Base-by-base conservation (phyloP, 495 filamentous ascomycete genomes). In the Clohesyomyces aquaticus region DNA sequence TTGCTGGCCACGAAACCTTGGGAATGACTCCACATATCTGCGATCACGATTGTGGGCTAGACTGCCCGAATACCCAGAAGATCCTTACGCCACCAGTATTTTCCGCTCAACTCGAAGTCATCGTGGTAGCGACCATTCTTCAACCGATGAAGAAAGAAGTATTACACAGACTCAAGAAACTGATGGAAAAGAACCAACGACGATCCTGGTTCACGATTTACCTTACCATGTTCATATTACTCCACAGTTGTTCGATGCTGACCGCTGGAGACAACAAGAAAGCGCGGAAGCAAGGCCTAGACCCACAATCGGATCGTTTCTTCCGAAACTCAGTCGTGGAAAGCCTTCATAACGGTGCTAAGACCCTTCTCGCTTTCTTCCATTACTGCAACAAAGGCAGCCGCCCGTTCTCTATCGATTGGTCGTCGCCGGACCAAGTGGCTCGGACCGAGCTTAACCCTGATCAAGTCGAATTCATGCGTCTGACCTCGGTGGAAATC, bases 381-480 rank as follows among this genome's bases (percentile, higher is more conserved):
- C 55, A 59, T 29, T 59, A 52, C 43, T 59, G 35, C 55, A 59
- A 26, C 19, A 50, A 38, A 23, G 43, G 55, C 4, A 59, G 16
- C 41, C 21, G 46, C 23, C 55, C 55, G 9, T 50, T 59, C 8
- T 12, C 16, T 3, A 28, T 49, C 46, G 55, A 59, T 26, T 59
- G 38, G 55, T 51, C 22, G 3, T 48, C 38, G 14, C 22, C 41
- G 4, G 41, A 59, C 27, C 55, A 50, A 51, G 21, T 43, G 9
- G 23, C 21, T 14, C 12, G n/a, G 6, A 23, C 42, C 11, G 43
- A n/a, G 3, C 42, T 59, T 14, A 27, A 59, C 41, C 4, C 55
- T 14, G 55, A 59, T 12, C 41, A 59, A 59, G 43, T 23, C 4
- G 55, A 59, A 29, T 59, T 59, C 41, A 27, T 59, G 38, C 35